phyloP scores from a whole-genome alignment of 2,329 filamentous ascomycete species.

The Colletotrichum sp. region DNA sequence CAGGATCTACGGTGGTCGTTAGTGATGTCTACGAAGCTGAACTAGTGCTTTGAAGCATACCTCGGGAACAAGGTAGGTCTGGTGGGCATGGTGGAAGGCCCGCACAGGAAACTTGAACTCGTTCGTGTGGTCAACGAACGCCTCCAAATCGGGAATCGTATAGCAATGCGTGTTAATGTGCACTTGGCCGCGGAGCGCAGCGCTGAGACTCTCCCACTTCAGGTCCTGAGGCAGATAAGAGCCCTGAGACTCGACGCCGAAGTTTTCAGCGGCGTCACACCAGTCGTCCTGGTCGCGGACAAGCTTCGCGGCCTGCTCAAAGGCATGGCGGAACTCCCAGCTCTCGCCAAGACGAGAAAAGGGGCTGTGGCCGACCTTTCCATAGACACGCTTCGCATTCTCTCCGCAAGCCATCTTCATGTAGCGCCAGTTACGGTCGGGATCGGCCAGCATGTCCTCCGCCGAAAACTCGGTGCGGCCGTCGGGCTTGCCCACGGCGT shows the following conservation, averaged over 20 bases:
- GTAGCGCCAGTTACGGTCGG: constrained; percentile 69
- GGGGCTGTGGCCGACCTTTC: constrained; percentile 58
- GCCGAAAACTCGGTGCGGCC: constrained; percentile 69
- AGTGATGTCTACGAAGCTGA: neutral
- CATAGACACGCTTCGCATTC: constrained; percentile 69
- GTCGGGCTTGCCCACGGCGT: constrained; percentile 64
- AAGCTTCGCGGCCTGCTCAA: constrained; percentile 64
- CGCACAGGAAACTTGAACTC: constrained; percentile 72
- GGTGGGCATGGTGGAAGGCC: constrained; percentile 74
- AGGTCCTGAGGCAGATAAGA: constrained; percentile 68
- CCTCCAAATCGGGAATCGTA: constrained; percentile 71
- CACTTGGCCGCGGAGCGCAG: constrained; percentile 70
- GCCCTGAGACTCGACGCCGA: constrained; percentile 55
- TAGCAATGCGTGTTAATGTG: constrained; percentile 77
- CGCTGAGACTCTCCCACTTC: constrained; percentile 66
- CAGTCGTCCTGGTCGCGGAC: constrained; percentile 70
- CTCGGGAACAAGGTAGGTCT: constrained; percentile 71
- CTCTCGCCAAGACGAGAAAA: constrained; percentile 71
- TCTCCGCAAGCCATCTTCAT: constrained; percentile 82
- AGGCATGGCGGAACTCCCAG: constrained; percentile 71
- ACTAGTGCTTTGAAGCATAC: too few relatives aligned
- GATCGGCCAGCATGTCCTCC: constrained; percentile 68
- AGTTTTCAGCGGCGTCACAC: constrained; percentile 61
- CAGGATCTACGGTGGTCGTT: constrained; percentile 44
- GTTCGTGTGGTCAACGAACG: constrained; percentile 73